Evolutionary conservation across 2,329 filamentous ascomycete genomes (phyloP), one percentile per base, ranked within the genome.

Genomic region (Monilinia vaccinii-corymbosi): DNA sequence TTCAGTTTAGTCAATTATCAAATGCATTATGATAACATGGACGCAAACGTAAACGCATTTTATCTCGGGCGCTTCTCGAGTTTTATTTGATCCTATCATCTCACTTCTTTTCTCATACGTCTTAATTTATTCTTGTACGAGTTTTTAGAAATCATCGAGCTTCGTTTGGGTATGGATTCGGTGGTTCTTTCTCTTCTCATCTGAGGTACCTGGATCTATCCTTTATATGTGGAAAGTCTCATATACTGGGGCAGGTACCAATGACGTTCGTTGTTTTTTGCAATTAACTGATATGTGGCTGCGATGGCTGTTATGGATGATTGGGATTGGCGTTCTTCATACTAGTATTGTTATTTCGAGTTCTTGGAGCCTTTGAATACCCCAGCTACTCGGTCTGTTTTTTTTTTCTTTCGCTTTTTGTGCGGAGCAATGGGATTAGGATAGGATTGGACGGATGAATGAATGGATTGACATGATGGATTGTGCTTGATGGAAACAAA

Each of bases 1-100:
- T 49, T 34, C 45, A 21, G 32, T 57, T 57, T 31, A 40, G 23
- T 48, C 34, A 32, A 32, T 44, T 53, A n/a, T 48, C 34, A 23
- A 32, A 53, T 53, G 25, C 51, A 53, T 57, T 13, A 57, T 40
- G 55, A 50, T 57, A 40, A 40, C 45, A 50, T 40, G 44, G 38
- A 53, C 13, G 38, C 40, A 53, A 40, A 28, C 16, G 36, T 25
- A 9, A 32, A 57, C 25, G 46, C 55, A 50, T n/a, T n/a, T n/a
- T 57, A 47, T 16, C 36, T 50, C 4, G 32, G 44, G 46, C 32
- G 44, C 38, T 28, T 40, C 18, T 68, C 47, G n/a, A 28, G 8
- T 57, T 47, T 40, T 28, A 8, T 18, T 50, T 16, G 7, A n/a
- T n/a, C 31, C 23, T 53, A n/a, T n/a, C 10, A 36, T 56, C 31